These are phyloP conservation scores for Emiliania huxleyi DNA, from an alignment of 78 protist genomes.

Conservation along the genomic window DNA sequence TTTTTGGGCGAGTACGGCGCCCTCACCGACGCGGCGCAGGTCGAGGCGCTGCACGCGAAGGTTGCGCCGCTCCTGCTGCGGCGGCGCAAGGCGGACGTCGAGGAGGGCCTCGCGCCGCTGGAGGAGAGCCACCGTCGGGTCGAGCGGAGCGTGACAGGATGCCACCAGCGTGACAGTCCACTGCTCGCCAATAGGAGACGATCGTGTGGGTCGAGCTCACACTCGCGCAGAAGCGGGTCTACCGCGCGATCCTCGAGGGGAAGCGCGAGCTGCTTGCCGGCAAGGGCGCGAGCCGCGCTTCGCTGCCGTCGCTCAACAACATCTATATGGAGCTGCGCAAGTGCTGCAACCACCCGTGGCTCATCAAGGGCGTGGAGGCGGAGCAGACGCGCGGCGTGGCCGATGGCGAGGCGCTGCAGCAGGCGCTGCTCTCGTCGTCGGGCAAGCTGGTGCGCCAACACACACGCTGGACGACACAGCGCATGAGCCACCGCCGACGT, in stretches of 20 bases:
- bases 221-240: constrained; percentile 79
- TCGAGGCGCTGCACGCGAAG: constrained; percentile 50
- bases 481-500: background rate
- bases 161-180: no score
- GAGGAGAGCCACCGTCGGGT: no score
- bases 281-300: constrained; percentile 20
- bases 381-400: background rate
- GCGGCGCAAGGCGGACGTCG: constrained; percentile 88
- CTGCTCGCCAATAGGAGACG: no score
- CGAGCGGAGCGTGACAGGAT: no score
- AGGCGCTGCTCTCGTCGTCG: constrained; percentile 49
- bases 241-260: constrained; percentile 86
- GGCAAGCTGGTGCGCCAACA: constrained; percentile 71
- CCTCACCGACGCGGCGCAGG: constrained; percentile 27
- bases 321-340: constrained; percentile 84
- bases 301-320: constrained; percentile 66
- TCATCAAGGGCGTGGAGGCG: constrained; percentile 67
- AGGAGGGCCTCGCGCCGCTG: constrained; percentile 5
- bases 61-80: constrained; percentile 81
- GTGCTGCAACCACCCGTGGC: constrained; percentile 87
- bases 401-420: background rate
- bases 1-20: constrained; percentile 12
- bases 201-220: constrained; percentile 86
- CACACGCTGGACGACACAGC: background rate
- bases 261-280: constrained; percentile 20